Evolutionary conservation across 805 yeast species (phyloP).

Genomic region (Candida dendrica): DNA sequence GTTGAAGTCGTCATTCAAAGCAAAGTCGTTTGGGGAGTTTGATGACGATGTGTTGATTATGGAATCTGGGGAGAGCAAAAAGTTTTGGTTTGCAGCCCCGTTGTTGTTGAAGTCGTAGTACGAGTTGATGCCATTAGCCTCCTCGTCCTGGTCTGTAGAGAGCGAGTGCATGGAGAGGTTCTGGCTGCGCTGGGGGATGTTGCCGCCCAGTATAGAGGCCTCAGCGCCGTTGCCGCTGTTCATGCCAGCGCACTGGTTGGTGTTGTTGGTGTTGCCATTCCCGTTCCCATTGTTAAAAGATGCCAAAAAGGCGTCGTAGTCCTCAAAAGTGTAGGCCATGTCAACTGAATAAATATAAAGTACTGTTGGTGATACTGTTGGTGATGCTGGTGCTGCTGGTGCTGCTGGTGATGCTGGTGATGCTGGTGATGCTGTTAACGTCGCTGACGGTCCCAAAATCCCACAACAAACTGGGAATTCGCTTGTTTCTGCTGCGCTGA

Average conservation of each 20-base stretch:
- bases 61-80: conserved; percentile 1
- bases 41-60: conserved; percentile 4
- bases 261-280: conserved; percentile 1
- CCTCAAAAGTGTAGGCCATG: conserved; percentile 24
- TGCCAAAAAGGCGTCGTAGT: conserved; percentile 24
- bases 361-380: background rate
- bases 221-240: background rate
- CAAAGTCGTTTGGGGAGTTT: conserved; percentile 6
- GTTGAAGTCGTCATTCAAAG: background rate
- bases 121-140: background rate
- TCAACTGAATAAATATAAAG: background rate
- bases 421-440: no score
- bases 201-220: background rate
- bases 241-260: background rate
- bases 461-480: no score
- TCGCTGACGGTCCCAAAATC: no score
- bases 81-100: background rate
- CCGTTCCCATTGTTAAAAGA: conserved; percentile 11
- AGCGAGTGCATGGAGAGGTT: background rate
- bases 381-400: no score
- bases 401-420: no score
- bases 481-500: background rate
- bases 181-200: background rate
- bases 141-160: background rate
- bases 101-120: background rate